Base-by-base conservation (phyloP, 2,329 filamentous ascomycete species). In the Cytospora mali region DNA sequence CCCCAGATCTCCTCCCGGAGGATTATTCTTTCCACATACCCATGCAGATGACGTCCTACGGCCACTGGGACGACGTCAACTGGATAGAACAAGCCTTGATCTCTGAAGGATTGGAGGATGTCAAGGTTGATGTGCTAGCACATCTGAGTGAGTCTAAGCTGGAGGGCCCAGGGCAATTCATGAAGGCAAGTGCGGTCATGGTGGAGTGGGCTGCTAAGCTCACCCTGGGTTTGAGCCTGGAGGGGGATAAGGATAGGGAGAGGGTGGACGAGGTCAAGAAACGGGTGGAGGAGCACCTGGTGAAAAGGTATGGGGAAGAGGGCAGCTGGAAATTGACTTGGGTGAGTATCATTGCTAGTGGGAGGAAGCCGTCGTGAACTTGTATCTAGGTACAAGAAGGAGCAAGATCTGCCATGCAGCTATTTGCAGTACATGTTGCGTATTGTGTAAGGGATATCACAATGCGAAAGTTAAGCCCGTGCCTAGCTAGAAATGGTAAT, bases 151-250 rank as follows among this genome's bases (percentile, higher is more conserved):
- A 48, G n/a, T n/a, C n/a, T n/a, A n/a, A n/a, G 0, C 62, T 80
- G 0, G 66, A 75, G 21, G 72, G 69, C 39, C 73, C 74, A 0
- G 73, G 75, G 0, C 72, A 77, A 49, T 81, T 73, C 50, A 50
- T 80, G 5, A 27, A 66, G 9, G 66, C 62, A 3, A 77, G 75
- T 59, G 71, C 66, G 0, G 73, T 74, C 68, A 81, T 81, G 76
- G 54, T 79, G 42, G 67, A 74, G 0, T 77, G 73, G 71, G 54
- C 78, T 62, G 71, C 75, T 58, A 73, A 70, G 21, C 16, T 21
- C 39, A 66, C 70, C 46, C 74, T 70, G 57, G 81, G 79, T 77
- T 74, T 71, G 33, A 76, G 79, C 66, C 75, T 79, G 68, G 67
- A 69, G 64, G 68, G 71, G 66, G 67, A 65, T 42, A 68, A 71